Conservation (phyloP, 495 filamentous ascomycete species). For the Tricharina praecox region DNA sequence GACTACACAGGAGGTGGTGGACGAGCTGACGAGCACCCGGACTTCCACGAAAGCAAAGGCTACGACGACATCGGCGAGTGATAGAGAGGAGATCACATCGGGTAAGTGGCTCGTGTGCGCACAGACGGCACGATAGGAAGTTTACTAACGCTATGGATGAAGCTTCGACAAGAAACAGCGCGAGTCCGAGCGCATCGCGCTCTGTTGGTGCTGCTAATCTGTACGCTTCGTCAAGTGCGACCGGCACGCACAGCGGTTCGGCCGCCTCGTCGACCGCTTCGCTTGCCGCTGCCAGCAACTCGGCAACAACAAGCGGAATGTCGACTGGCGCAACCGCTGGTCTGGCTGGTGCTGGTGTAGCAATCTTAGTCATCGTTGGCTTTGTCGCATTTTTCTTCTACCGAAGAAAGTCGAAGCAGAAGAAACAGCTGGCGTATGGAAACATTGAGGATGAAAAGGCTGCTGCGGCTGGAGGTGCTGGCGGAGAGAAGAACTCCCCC, state of each 20-base stretch:
- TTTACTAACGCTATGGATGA: not conserved
- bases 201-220: constrained; percentile 1
- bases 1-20: not conserved
- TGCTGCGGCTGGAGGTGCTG: constrained; percentile 25
- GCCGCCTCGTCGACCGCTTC: constrained; percentile 26
- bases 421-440: constrained; percentile 33
- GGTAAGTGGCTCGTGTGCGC: too few relatives aligned
- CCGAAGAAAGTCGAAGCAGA: constrained; percentile 46
- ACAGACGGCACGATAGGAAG: not conserved
- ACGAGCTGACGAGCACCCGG: not conserved
- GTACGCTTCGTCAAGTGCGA: not conserved
- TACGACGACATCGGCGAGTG: not conserved
- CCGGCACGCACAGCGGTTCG: constrained; percentile 22
- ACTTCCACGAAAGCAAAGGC: not conserved
- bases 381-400: constrained; percentile 47
- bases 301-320: constrained; percentile 30
- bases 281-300: constrained; percentile 15
- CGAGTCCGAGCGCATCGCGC: constrained; percentile 11
- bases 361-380: constrained; percentile 45
- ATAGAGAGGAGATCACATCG: too few relatives aligned
- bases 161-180: constrained; percentile 16
- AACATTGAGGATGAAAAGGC: constrained; percentile 39
- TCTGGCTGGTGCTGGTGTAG: constrained; percentile 58
- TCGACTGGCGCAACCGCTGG: constrained; percentile 62
- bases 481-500: constrained; percentile 23